Evolutionary conservation across 768 basidiomycete genomes (phyloP).

Genomic region (Exidia glandulosa): DNA sequence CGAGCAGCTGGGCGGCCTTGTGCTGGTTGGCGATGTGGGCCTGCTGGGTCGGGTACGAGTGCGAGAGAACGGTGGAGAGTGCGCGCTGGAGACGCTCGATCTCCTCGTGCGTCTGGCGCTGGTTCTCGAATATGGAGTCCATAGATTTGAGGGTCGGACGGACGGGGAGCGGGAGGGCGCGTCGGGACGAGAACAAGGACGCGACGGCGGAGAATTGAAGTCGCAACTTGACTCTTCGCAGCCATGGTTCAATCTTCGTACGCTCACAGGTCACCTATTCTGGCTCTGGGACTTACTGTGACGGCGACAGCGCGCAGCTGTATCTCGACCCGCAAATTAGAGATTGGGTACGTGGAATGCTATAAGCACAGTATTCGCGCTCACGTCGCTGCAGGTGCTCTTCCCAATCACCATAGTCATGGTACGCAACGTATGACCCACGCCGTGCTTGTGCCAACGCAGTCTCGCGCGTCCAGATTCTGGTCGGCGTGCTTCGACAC

Average conservation of each 20-base stretch:
- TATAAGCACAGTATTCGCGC: not conserved
- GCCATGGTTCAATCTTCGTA: too few relatives aligned
- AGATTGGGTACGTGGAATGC: conserved; percentile 45
- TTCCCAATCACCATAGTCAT: conserved; percentile 97
- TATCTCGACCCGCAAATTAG: conserved; percentile 94
- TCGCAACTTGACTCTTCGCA: too few relatives aligned
- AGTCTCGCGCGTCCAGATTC: conserved; percentile 41
- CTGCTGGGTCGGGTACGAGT: conserved; percentile 53
- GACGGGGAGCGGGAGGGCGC: too few relatives aligned
- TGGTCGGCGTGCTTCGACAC: conserved; percentile 86
- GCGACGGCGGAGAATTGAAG: too few relatives aligned
- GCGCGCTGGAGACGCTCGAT: conserved; percentile 85
- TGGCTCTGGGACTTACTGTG: too few relatives aligned
- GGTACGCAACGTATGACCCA: conserved; percentile 37
- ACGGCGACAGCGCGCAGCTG: too few relatives aligned
- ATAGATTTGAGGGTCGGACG: too few relatives aligned
- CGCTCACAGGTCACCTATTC: too few relatives aligned
- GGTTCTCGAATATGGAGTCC: conserved; percentile 92
- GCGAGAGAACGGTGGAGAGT: conserved; percentile 71
- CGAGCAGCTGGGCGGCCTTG: conserved; percentile 81
- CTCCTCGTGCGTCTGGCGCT: conserved; percentile 92
- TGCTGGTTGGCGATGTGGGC: conserved; percentile 66
- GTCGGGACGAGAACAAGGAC: too few relatives aligned
- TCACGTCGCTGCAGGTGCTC: conserved; percentile 32
- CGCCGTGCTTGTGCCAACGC: not conserved